Base-by-base conservation (phyloP, 2,329 filamentous ascomycete genomes). In the Cordyceps fumosorosea region DNA sequence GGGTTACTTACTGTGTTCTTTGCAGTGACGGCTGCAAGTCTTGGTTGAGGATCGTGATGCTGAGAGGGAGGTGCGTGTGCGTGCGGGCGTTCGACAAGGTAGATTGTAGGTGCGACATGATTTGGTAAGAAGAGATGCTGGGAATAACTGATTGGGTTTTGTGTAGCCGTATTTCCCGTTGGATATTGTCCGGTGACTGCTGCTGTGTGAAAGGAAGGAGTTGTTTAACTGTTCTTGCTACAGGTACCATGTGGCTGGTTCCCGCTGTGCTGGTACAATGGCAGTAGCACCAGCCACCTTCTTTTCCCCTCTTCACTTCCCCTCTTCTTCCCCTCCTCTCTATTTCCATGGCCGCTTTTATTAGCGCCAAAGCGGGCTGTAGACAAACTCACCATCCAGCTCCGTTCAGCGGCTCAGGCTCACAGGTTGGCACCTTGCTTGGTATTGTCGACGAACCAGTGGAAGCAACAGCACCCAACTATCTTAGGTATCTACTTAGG, bases 331-430 rank as follows among this genome's bases (percentile, higher is more conserved):
- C 24, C 26, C 16, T 29, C 20, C 42, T 20, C 55, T 50, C n/a
- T 50, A 40, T 50, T 29, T 51, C 32, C 44, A 47, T 29, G 45
- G 56, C 56, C 56, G 56, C 56, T 50, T 58, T 58, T 42, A 50
- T 37, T 37, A 37, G 34, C 12, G 34, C 34, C 34, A 37, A 4
- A 37, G 42, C 42, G 16, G 42, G n/a, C 5, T 44, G n/a, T 44
- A 44, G 40, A 18, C 40, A 44, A 8, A 44, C 40, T 16, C 40
- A 44, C 40, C 40, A 44, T 16, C 40, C 40, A 16, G 40, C 40
- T 44, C 26, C 26, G 26, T 29, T 29, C 29, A 29, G 34, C 12
- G 4, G 34, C 34, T 37, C 34, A 37, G 34, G 34, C 34, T 37
- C 34, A 14, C 34, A 37, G 12, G 8, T 37, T 14, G 34, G 34